Base-by-base conservation (phyloP, 2,329 filamentous ascomycete genomes). In the Pleomassaria siparia region DNA sequence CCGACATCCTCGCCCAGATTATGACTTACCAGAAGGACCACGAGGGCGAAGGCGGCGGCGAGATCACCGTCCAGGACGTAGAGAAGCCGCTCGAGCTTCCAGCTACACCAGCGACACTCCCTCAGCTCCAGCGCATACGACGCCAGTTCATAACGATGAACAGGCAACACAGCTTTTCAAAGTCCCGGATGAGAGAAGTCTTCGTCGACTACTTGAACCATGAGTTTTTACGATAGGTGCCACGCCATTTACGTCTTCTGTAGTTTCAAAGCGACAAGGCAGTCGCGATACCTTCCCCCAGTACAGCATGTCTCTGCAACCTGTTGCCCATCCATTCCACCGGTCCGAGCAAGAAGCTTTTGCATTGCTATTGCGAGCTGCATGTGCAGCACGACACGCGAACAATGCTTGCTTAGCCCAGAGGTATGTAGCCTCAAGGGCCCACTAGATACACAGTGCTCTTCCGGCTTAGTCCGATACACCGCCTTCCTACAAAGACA, bases 131-230 rank as follows among this genome's bases (percentile, higher is more conserved):
- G 72, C 79, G 89, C 54, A 74, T 91, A 58, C 78, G 89, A 50
- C 80, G 89, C 60, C 88, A 90, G 40, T 95, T 89, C 71, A 84
- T 92, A 58, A 81, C 79, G 4, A 69, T 95, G 66, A 91, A 91
- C 58, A 77, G 89, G 74, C 62, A 87, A 78, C 64, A 91, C 55
- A 72, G 60, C 40, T 59, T 79, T 42, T 66, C 67, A n/a, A 72
- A 72, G 46, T 56, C 62, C 12, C 54, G 69, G 29, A 63, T 71
- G 39, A 65, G 62, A 50, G 67, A 70, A 39, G 59, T 70, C 40
- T 72, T 72, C 49, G 66, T 72, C 43, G 66, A 70, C 46, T 71
- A 71, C 46, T 66, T 72, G 20, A 71, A 71, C 45, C 60, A 61
- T 36, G 60, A 70, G 47, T 71, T 70, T 44, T 44, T 64, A 48